Evolutionary conservation across 805 yeast species (phyloP), one percentile per base, ranked within the genome.

Genomic region (Yamadazyma akitaensis): DNA sequence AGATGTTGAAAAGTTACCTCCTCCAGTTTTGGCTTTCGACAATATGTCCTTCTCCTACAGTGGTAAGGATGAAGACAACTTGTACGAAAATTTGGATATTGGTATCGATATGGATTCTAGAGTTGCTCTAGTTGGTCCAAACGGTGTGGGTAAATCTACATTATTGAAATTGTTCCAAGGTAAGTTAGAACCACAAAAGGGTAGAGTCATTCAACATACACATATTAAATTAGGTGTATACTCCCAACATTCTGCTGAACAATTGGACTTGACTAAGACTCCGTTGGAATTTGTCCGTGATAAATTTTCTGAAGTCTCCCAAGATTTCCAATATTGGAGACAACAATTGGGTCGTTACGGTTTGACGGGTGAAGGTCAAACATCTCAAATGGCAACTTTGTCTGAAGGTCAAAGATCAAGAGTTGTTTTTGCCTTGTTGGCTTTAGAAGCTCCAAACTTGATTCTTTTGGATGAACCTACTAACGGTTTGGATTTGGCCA

Each of bases 41-140:
- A 91, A 85, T 61, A 95, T 94, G 64, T 82, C 96, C 18, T 94
- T 94, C 72, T 77, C 97, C 17, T 94, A 94, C 73, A 87, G 88
- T 58, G 92, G 86, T 59, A 80, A 80, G 26, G 69, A 77, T 41
- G 96, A 88, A 71, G 84, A 94, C 71, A 85, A 90, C 72, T 77
- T 94, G 62, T 94, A 94, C 73, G 89, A 87, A 65, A 71, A 88
- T 67, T 80, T 94, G 65, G 92, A 90, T 66, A 94, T 94, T 59
- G 99, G 99, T 85, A 91, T 94, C 50, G 99, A 94, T 77, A 94
- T 94, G 98, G 99, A 94, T 73, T 91, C 97, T 35, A 86, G 99
- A 76, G 84, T 92, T 64, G 98, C 99, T 37, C 79, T 92, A 42
- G 98, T 92, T 51, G 99, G 99, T 37, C 98, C 98, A 65, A 92